Base-by-base conservation (phyloP, 2,329 filamentous ascomycete genomes). In the Venturia carpophila region DNA sequence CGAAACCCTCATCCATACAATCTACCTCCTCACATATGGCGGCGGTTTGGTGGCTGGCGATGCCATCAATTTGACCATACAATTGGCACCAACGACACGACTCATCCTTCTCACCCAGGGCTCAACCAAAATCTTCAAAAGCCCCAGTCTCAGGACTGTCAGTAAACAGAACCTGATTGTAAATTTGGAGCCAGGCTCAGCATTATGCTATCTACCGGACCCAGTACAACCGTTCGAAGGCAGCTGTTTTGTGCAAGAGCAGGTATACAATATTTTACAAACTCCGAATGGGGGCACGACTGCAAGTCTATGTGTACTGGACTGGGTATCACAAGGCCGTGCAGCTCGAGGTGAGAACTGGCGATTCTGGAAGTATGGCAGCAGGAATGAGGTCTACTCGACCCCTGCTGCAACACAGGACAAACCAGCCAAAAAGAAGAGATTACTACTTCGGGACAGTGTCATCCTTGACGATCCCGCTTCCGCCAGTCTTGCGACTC, bases 81-180 rank as follows among this genome's bases (percentile, higher is more conserved):
- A 83, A 11, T 80, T 96, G 60, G 83, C 84, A 13, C 70, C 80
- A 2, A 77, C 79, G 2, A 87, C 91, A 5, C 87, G 86, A 67
- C 83, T 97, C 64, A 78, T 84, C 10, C 74, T 82, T 19, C 75
- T 82, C 37, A 82, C 83, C 0, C 84, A 87, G 79, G 93, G 93
- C 63, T 91, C 92, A 76, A 97, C 94, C 67, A 99, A 97, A 78
- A 87, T 99, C 70, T 97, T 96, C 83, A 96, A 94, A 73, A 89
- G 91, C 0, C 75, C 84, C 60, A 78, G 79, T 64, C 77, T 78
- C 62, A 74, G 72, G 61, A 65, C 77, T 7, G 65, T 79, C 67
- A 82, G 79, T 41, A 72, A 75, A 42, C 83, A 85, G 71, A 73
- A 73, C 11, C 78, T 83, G 71, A 76, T 77, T 43, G 80, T 84